These are phyloP conservation scores for Candida railenensis DNA, from an alignment of 805 yeast genomes.

Conservation along the genomic window DNA sequence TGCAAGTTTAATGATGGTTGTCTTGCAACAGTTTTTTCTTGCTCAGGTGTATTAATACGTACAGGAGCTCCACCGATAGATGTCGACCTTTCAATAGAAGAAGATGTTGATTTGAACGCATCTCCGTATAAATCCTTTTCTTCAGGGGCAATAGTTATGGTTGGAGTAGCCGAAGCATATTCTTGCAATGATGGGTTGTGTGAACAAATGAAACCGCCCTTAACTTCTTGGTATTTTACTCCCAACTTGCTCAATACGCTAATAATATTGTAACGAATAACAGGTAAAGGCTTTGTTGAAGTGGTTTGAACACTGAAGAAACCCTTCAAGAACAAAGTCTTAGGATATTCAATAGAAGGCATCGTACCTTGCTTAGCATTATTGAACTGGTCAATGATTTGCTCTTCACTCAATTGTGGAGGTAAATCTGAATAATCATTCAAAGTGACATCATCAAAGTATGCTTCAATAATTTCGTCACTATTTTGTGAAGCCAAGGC, in stretches of 20 bases:
- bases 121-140: slow-evolving; percentile 38
- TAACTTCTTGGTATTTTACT: slow-evolving; percentile 82
- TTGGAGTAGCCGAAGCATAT: slow-evolving; percentile 10
- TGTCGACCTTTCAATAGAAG: slow-evolving; percentile 21
- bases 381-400: slow-evolving; percentile 42
- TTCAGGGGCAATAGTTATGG: slow-evolving; percentile 13
- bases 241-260: slow-evolving; percentile 72
- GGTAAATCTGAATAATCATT: slow-evolving; percentile 30
- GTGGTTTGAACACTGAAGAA: slow-evolving; percentile 94
- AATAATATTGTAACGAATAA: slow-evolving; percentile 81
- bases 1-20: slow-evolving; percentile 37
- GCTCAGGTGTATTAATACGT: slow-evolving; percentile 26
- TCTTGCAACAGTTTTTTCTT: slow-evolving; percentile 28
- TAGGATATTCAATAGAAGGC: slow-evolving; percentile 94
- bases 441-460: slow-evolving; percentile 58
- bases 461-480: slow-evolving; percentile 48
- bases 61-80: slow-evolving; percentile 7
- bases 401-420: slow-evolving; percentile 39
- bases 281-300: slow-evolving; percentile 86
- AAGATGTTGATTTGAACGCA: slow-evolving; percentile 38
- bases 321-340: slow-evolving; percentile 86
- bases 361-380: slow-evolving; percentile 71
- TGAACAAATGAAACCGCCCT: slow-evolving; percentile 89
- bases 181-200: slow-evolving; percentile 53
- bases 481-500: slow-evolving; percentile 42